Evolutionary conservation across 192 early-diverging fungal genomes (phyloP).

Genomic region (Entomortierella parvispora): DNA sequence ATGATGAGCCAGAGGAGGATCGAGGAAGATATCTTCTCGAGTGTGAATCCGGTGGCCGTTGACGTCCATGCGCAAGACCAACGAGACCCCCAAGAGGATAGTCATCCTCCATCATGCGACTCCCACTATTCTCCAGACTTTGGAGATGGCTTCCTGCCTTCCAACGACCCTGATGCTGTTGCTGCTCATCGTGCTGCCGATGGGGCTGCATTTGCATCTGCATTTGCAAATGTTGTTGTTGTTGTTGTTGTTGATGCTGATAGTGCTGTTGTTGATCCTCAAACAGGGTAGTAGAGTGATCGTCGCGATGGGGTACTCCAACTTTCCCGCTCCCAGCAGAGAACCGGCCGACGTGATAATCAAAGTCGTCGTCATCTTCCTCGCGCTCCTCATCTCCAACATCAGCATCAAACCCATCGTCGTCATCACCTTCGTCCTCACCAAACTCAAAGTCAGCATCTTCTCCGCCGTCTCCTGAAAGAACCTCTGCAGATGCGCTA

Average conservation of each 20-base stretch:
- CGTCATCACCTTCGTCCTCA: neutral
- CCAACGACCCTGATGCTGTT: neutral
- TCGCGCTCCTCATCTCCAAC: neutral
- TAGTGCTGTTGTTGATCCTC: too few species aligned
- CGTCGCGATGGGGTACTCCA: too few species aligned
- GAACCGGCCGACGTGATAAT: too few species aligned
- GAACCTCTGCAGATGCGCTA: too few species aligned
- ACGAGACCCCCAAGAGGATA: conserved; percentile 29
- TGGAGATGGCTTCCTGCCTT: neutral
- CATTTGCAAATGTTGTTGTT: too few species aligned
- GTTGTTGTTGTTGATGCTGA: too few species aligned
- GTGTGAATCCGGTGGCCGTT: too few species aligned
- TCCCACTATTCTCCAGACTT: neutral
- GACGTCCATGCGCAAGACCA: conserved; percentile 9
- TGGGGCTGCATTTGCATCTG: too few species aligned
- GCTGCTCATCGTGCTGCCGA: too few species aligned
- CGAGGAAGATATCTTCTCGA: neutral
- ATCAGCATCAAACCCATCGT: neutral
- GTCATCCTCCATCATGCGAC: neutral
- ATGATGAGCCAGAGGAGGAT: neutral
- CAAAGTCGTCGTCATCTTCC: too few species aligned
- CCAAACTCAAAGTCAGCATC: neutral
- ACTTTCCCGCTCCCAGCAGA: too few species aligned
- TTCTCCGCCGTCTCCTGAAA: neutral
- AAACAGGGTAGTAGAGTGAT: too few species aligned